These are phyloP conservation scores for Escallonia herrerae DNA, from an alignment of 129 eudicot genomes.

Conservation along the genomic window DNA sequence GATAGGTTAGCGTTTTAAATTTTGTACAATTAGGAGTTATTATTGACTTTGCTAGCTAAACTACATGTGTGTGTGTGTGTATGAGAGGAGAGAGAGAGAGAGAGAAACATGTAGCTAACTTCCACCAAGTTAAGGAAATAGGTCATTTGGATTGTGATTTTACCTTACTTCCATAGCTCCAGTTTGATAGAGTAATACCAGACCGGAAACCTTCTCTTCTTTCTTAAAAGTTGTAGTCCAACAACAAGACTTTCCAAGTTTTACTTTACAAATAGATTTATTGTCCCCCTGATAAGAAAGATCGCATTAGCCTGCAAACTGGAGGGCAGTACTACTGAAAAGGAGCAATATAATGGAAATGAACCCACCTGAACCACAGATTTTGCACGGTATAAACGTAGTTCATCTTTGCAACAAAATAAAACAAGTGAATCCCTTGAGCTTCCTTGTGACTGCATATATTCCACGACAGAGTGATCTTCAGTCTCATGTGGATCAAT, in stretches of 20 bases:
- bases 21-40: too few relatives aligned
- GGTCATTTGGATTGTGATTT: neutral
- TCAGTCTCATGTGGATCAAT: conserved; percentile 20
- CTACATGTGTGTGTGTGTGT: conserved; percentile 3
- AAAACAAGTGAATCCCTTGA: conserved; percentile 41
- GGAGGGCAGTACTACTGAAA: neutral
- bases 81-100: conserved; percentile 8
- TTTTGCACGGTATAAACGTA: conserved; percentile 47
- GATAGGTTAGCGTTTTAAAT: conserved; percentile 12
- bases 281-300: conserved; percentile 48
- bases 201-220: conserved; percentile 47
- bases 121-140: neutral
- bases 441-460: conserved; percentile 19
- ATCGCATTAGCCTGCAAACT: conserved; percentile 14
- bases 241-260: conserved; percentile 63
- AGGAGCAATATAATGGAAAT: conserved; percentile 7
- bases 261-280: conserved; percentile 54
- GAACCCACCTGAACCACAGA: conserved; percentile 61
- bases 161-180: conserved; percentile 91
- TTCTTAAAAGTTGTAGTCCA: conserved; percentile 65
- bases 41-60: too few relatives aligned
- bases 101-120: conserved; percentile 4
- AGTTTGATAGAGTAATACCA: conserved; percentile 57
- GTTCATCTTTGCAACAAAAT: conserved; percentile 60
- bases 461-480: conserved; percentile 10